A percentile compares a stretch with the other conserved stretches of the same genome.
Evolutionary conservation across 1,284 basidiomycete species (phyloP).

Genomic region (Ganoderma boninense): DNA sequence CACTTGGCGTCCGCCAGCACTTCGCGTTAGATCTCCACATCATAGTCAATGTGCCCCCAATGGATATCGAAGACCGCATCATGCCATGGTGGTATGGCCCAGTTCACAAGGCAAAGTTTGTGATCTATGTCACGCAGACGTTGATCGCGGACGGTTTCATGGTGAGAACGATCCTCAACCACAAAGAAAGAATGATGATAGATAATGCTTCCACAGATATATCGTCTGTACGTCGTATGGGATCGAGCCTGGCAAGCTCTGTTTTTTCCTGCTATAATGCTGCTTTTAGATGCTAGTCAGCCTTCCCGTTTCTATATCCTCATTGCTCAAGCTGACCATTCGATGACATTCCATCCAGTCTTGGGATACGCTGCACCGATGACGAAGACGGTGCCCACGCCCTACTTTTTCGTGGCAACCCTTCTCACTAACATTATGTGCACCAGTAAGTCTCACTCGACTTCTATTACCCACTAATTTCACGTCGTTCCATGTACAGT

Average conservation of each 20-base stretch:
- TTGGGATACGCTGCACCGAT: neutral
- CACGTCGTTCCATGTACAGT: neutral
- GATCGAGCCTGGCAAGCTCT: neutral
- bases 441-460: neutral
- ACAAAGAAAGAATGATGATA: neutral
- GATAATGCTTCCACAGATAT: neutral
- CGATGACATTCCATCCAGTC: neutral
- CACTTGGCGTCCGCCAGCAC: neutral
- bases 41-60: neutral
- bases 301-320: too few species aligned
- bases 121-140: conserved; percentile 5
- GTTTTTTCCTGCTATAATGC: neutral
- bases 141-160: conserved; percentile 3
- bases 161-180: neutral
- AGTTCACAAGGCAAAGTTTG: neutral
- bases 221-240: conserved; percentile 3
- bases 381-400: neutral
- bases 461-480: neutral
- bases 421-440: conserved; percentile 1
- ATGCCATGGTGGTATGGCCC: neutral
- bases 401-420: neutral
- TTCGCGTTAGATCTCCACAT: conserved; percentile 2
- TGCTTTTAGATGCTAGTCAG: conserved; percentile 1
- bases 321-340: neutral
- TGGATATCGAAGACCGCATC: neutral